Conservation (phyloP, 2,329 filamentous ascomycete species). For the Didymellaceae sp. region DNA sequence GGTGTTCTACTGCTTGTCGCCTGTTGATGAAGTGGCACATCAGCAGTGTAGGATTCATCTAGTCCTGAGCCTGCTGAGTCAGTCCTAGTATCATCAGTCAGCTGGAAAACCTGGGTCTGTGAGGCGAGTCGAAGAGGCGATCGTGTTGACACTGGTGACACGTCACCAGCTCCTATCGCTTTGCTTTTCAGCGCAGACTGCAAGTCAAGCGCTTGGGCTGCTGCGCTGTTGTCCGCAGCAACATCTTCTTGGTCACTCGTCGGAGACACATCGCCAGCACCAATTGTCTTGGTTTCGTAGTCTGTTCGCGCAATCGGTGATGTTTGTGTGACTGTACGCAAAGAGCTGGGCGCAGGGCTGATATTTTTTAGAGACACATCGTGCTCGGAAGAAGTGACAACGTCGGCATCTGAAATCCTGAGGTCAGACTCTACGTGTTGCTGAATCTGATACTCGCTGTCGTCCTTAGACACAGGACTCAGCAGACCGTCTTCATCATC, state of each 20-base stretch:
- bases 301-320: conserved; percentile 1
- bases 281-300: conserved; percentile 29
- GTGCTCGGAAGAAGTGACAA: neutral
- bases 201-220: conserved; percentile 18
- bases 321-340: neutral
- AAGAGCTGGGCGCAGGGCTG: neutral
- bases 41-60: conserved; percentile 8
- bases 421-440: too few relatives aligned
- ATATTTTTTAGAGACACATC: neutral
- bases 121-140: conserved; percentile 4
- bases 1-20: neutral
- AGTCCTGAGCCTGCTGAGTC: neutral
- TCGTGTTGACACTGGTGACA: conserved; percentile 33
- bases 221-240: neutral
- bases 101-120: neutral
- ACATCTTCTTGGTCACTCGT: neutral
- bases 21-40: neutral
- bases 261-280: conserved; percentile 34
- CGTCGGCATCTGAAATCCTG: neutral
- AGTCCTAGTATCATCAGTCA: neutral
- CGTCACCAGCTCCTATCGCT: conserved; percentile 31
- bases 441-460: neutral
- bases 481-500: conserved; percentile 7
- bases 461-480: neutral
- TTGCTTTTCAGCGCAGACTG: conserved; percentile 28